Evolutionary conservation across 2,329 filamentous ascomycete genomes (phyloP).

Genomic region (Domatiomyces globalis): DNA sequence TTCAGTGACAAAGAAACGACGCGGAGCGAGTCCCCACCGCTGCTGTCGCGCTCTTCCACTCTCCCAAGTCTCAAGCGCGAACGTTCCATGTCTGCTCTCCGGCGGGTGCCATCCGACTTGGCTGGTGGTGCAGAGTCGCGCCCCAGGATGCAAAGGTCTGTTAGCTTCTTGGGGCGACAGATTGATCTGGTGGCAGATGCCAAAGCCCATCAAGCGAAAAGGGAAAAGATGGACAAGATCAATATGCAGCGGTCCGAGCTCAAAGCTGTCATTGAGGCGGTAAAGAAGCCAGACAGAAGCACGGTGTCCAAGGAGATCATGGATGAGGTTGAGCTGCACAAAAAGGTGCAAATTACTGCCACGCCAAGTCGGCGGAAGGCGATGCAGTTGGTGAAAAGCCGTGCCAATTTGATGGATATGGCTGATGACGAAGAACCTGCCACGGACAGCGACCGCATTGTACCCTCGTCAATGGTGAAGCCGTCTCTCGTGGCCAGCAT

Average conservation of each 20-base stretch:
- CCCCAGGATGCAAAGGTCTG: slow-evolving; percentile 30
- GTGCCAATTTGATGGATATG: neutral
- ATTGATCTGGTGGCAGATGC: slow-evolving; percentile 34
- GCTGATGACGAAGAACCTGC: neutral
- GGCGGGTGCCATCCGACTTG: neutral
- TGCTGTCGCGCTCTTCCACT: slow-evolving; percentile 30
- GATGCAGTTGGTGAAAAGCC: slow-evolving; percentile 17
- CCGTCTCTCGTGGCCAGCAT: slow-evolving; percentile 8
- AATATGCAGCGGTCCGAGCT: slow-evolving; percentile 35
- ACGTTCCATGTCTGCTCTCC: slow-evolving; percentile 16
- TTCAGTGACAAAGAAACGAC: slow-evolving; percentile 30
- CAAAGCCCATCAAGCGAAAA: slow-evolving; percentile 32
- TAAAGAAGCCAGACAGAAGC: slow-evolving; percentile 35
- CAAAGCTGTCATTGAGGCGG: slow-evolving; percentile 33
- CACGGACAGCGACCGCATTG: slow-evolving; percentile 4
- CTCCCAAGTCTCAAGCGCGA: slow-evolving; percentile 28
- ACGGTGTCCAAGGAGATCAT: slow-evolving; percentile 33
- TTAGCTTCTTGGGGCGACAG: slow-evolving; percentile 34
- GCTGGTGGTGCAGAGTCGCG: slow-evolving; percentile 17
- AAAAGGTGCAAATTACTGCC: slow-evolving; percentile 35
- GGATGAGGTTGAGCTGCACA: slow-evolving; percentile 28
- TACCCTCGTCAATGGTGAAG: slow-evolving; percentile 22
- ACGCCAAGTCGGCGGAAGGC: slow-evolving; percentile 30
- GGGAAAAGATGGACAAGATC: slow-evolving; percentile 32
- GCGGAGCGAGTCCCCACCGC: slow-evolving; percentile 24